Evolutionary conservation across 495 filamentous ascomycete species (phyloP).

Genomic region (Podospora pseudocomata): DNA sequence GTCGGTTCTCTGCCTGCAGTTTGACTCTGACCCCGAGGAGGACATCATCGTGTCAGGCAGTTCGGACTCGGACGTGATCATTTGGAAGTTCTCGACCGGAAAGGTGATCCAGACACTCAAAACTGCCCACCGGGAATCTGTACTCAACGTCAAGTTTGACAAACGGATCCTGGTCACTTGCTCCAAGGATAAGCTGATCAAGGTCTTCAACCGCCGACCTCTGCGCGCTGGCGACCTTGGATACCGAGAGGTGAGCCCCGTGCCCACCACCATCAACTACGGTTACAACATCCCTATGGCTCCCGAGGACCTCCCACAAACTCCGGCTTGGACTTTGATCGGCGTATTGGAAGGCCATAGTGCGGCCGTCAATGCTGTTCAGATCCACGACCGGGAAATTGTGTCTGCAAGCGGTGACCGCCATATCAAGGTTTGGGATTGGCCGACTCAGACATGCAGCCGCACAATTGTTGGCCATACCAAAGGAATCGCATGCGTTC

Average conservation of each 20-base stretch:
- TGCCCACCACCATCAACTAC: constrained; percentile 47
- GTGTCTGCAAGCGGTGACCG: constrained; percentile 94
- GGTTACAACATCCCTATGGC: constrained; percentile 41
- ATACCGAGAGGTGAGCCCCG: constrained; percentile 56
- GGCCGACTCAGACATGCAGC: constrained; percentile 68
- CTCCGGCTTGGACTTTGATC: constrained; percentile 68
- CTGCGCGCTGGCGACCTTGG: constrained; percentile 65
- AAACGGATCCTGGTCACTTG: constrained; percentile 88
- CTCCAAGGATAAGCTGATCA: constrained; percentile 94
- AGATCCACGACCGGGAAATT: constrained; percentile 79
- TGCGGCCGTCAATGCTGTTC: constrained; percentile 94
- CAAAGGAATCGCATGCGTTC: constrained; percentile 96
- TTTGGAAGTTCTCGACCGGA: constrained; percentile 93
- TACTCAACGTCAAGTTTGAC: constrained; percentile 94
- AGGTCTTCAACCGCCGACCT: constrained; percentile 81
- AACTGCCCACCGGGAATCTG: constrained; percentile 80
- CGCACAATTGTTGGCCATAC: constrained; percentile 79
- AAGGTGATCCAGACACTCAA: constrained; percentile 66
- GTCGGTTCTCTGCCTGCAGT: constrained; percentile 93
- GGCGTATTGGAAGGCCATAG: constrained; percentile 75
- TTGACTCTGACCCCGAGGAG: constrained; percentile 85
- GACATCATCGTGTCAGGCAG: constrained; percentile 92
- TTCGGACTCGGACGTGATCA: constrained; percentile 81
- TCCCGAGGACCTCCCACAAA: constrained; percentile 43
- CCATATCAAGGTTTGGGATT: constrained; percentile 88